Base-by-base conservation (phyloP, 352 stramenopile genomes). In the Hyaloperonospora brassicae region DNA sequence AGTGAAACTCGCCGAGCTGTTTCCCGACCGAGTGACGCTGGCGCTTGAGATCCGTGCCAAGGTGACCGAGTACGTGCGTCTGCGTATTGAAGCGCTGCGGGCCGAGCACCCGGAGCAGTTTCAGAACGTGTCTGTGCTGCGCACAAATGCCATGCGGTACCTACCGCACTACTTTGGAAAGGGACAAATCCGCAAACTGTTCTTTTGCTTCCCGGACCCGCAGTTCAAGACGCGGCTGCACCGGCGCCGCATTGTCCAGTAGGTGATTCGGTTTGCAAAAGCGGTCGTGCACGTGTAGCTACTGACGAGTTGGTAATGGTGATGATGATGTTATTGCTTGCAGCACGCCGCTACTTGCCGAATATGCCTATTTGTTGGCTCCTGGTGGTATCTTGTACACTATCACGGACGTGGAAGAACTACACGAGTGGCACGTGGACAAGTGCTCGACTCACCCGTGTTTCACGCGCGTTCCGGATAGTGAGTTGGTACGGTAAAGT, bases 211-310 rank as follows among this genome's bases (percentile, higher is more conserved):
- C 73, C 96, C 97, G 43, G 97, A 99, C 73, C 97, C 97, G 30
- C 96, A 99, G 70, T 99, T 99, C 67, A 99, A 99, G 73, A 78
- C 86, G 53, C 98, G 98, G 64, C 98, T 98, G 72, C 93, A 98
- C 70, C 84, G 87, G 39, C 83, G 96, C 27, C 78, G 91, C 22
- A 97, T 97, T 52, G 81, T 97, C 46, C 87, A 79, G 82, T 89
- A 77, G 30, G 66, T 53, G 23, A 44, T 11, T 49, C 43, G 17
- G 17, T 17, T 59, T n/a, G 27, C 27, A 34, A 34, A 34, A 34
- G 27, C 27, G 4, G 8, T 34, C 27, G 27, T 34, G 27, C 27
- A 41, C 24, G n/a, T 35, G 25, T n/a, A 45, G 4, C 36, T 24
- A 30, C 48, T 21, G 39, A 8, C 27, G 21, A n/a, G 30, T 27